Evolutionary conservation across 768 basidiomycete species (phyloP).

Genomic region (Cystobasidium ongulense): DNA sequence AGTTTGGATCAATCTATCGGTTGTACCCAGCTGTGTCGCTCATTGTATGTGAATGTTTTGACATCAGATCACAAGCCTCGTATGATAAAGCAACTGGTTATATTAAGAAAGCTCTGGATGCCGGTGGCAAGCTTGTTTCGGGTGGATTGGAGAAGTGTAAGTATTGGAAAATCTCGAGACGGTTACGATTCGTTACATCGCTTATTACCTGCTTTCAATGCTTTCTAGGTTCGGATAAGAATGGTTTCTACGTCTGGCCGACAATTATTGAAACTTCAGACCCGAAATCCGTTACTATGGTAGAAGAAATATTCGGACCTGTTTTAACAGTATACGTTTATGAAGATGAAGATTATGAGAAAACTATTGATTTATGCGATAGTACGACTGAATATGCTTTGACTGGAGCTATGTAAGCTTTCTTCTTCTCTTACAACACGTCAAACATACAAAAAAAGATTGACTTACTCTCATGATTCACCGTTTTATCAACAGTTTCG

Average conservation of each 20-base stretch:
- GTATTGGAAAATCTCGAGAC: neutral
- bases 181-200: neutral
- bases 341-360: slow-evolving; percentile 74
- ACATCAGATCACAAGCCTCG: slow-evolving; percentile 64
- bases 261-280: slow-evolving; percentile 90
- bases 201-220: neutral
- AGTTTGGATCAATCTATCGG: slow-evolving; percentile 36
- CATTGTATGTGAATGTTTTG: neutral
- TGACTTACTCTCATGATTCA: no score
- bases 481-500: slow-evolving; percentile 2
- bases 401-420: slow-evolving; percentile 75
- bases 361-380: slow-evolving; percentile 79
- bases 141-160: slow-evolving; percentile 55
- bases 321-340: slow-evolving; percentile 88
- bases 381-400: slow-evolving; percentile 76
- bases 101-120: slow-evolving; percentile 74
- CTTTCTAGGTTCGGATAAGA: slow-evolving; percentile 67
- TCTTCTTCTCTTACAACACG: no score
- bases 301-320: slow-evolving; percentile 94
- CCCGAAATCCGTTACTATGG: slow-evolving; percentile 78
- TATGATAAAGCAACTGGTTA: slow-evolving; percentile 78
- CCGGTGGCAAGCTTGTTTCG: slow-evolving; percentile 78
- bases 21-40: no score
- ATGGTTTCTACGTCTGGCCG: slow-evolving; percentile 86
- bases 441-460: no score